These are phyloP conservation scores for Sarcodon sp. DNA, from an alignment of 768 basidiomycete genomes.

Conservation along the genomic window DNA sequence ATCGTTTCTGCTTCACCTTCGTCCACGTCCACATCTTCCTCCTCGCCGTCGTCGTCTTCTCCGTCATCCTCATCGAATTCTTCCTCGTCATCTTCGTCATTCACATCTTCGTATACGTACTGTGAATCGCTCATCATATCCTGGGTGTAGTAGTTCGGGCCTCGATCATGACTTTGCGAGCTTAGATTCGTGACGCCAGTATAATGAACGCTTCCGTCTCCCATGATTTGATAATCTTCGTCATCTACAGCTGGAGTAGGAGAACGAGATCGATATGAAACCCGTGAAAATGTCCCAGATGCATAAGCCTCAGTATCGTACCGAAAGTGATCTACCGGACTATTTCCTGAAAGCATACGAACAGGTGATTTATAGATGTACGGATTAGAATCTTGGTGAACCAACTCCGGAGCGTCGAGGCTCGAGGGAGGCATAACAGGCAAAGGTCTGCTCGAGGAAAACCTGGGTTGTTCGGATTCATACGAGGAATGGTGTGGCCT, in stretches of 20 bases:
- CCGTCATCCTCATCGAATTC: slow-evolving; percentile 2
- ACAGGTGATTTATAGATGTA: neutral
- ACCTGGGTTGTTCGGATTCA: neutral
- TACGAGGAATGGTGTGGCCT: slow-evolving; percentile 1
- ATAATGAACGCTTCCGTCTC: slow-evolving; percentile 43
- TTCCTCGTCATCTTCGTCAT: slow-evolving; percentile 12
- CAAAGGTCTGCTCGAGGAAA: slow-evolving; percentile 1
- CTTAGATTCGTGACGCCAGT: slow-evolving; percentile 16
- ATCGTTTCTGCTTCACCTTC: slow-evolving; percentile 1
- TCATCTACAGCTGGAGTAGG: slow-evolving; percentile 67
- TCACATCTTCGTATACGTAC: slow-evolving; percentile 10
- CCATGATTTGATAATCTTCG: slow-evolving; percentile 53
- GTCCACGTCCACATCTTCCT: slow-evolving; percentile 27
- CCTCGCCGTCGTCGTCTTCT: neutral
- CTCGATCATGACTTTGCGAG: slow-evolving; percentile 6
- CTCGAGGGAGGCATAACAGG: neutral
- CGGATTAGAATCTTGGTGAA: neutral
- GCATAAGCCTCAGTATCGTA: slow-evolving; percentile 60
- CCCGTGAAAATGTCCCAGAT: slow-evolving; percentile 42
- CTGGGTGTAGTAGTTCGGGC: slow-evolving; percentile 9
- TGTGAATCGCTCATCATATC: slow-evolving; percentile 18
- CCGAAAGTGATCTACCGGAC: slow-evolving; percentile 12
- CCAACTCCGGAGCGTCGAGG: neutral
- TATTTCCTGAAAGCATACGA: neutral
- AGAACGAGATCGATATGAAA: slow-evolving; percentile 55